A percentile compares a stretch with the other conserved stretches of the same genome.
These are phyloP conservation scores for Fusarium transvaalense DNA, from an alignment of 2,329 filamentous ascomycete genomes.

Conservation along the genomic window DNA sequence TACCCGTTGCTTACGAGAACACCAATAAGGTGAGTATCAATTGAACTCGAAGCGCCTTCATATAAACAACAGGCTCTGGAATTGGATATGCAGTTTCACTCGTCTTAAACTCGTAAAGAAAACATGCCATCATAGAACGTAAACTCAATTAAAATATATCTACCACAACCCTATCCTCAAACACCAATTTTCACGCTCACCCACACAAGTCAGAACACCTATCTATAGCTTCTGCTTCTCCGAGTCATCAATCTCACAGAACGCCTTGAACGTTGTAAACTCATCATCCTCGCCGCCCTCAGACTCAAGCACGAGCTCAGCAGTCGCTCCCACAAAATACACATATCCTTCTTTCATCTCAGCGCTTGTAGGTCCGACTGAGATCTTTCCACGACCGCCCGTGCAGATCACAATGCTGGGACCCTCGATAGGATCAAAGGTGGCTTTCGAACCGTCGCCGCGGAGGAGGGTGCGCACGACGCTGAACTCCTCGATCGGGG, in stretches of 20 bases:
- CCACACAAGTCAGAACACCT: neutral
- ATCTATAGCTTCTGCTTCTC: constrained; percentile 46
- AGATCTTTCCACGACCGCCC: constrained; percentile 82
- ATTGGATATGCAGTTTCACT: too few relatives aligned
- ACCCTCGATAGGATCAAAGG: constrained; percentile 87
- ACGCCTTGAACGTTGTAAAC: constrained; percentile 92
- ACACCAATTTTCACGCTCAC: constrained; percentile 13
- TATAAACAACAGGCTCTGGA: too few relatives aligned
- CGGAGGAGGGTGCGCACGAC: constrained; percentile 86
- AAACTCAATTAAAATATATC: constrained; percentile 18
- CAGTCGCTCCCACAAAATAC: constrained; percentile 89
- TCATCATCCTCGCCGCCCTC: constrained; percentile 71
- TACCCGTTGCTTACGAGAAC: too few relatives aligned
- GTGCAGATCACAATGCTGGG: constrained; percentile 96
- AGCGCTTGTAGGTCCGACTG: constrained; percentile 84
- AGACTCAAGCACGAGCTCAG: constrained; percentile 83
- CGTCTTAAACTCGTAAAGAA: neutral
- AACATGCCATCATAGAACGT: neutral
- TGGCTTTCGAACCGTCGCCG: constrained; percentile 80
- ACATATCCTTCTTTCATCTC: constrained; percentile 80
- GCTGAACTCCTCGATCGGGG: constrained; percentile 95
- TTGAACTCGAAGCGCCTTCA: too few relatives aligned
- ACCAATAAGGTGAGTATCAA: too few relatives aligned
- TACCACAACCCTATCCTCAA: neutral
- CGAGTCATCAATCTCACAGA: constrained; percentile 80